phyloP scores from a whole-genome alignment of 306 rosid species.

The Cicer cuneatum region DNA sequence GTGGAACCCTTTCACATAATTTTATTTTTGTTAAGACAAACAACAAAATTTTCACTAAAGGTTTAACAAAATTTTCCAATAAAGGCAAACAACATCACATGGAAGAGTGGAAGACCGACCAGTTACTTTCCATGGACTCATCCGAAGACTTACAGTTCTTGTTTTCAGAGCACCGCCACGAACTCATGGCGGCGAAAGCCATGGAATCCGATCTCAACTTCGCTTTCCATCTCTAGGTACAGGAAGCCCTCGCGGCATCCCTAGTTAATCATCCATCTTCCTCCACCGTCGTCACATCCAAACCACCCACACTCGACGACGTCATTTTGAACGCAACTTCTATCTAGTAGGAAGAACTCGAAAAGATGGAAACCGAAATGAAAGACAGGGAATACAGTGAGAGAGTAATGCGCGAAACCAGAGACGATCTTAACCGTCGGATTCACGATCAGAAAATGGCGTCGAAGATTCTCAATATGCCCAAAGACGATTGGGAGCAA shows the following conservation, averaged over 20 bases:
- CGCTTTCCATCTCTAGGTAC: slow-evolving; percentile 62
- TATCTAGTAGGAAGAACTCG: slow-evolving; percentile 42
- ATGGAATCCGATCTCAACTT: slow-evolving; percentile 62
- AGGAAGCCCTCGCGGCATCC: slow-evolving; percentile 72
- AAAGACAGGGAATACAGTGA: slow-evolving; percentile 49
- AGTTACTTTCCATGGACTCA: slow-evolving; percentile 10
- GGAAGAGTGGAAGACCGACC: no score
- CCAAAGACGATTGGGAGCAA: slow-evolving; percentile 54
- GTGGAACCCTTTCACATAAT: no score
- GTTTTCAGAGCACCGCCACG: slow-evolving; percentile 52
- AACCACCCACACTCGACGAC: neutral
- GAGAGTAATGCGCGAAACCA: slow-evolving; percentile 41
- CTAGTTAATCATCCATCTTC: slow-evolving; percentile 53
- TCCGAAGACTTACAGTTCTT: slow-evolving; percentile 35
- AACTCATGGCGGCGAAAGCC: slow-evolving; percentile 48
- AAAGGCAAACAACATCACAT: no score
- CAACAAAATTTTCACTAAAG: no score
- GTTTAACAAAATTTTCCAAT: no score
- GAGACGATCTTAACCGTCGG: slow-evolving; percentile 54
- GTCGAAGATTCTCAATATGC: slow-evolving; percentile 43
- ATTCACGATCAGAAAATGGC: slow-evolving; percentile 59
- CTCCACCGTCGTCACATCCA: slow-evolving; percentile 42
- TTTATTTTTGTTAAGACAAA: no score
- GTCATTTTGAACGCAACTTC: neutral
- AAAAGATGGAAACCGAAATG: slow-evolving; percentile 38